Base-by-base conservation (phyloP, 2,329 filamentous ascomycete genomes). In the Trichoderma arundinaceum region DNA sequence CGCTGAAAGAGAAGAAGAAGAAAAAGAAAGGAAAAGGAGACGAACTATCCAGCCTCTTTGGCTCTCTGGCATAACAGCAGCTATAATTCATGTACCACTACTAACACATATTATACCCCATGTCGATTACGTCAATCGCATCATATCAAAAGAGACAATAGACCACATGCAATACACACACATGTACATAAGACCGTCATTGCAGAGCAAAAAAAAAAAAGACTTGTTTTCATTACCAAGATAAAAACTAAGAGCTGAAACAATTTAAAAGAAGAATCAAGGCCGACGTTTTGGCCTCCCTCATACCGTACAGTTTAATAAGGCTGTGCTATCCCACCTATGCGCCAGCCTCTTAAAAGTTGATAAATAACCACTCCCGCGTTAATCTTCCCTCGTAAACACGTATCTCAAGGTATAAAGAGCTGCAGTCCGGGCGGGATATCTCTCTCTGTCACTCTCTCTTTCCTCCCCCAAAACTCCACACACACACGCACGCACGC, bases 21-120 rank as follows among this genome's bases (percentile, higher is more conserved):
- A 88, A 85, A 76, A 87, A 82, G 71, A 84, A 82, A 64, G 85
- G 80, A 69, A 84, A 80, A 43, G 80, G 81, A 6, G 87, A 93
- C 73, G 89, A 86, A 48, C 90, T 94, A 64, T 91, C 93, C 68
- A 88, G 88, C 72, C 77, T 94, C 28, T 95, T 95, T 72, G 83
- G 82, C 60, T 84, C 84, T 9, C 76, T 92, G 13, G 17, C 53
- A 8, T 65, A 41, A 51, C n/a, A 57, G 33, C 9, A 43, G 22
- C 43, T 8, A 6, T 15, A 2, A 32, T 44, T 61, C 19, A 46
- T 3, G 7, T 2, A 38, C 7, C 6, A 38, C 35, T 7, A 46
- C n/a, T 44, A 33, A 44, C 7, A 3, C 22, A 22, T 38, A 43
- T 51, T 33, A 19, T 60, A 48, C 39, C 48, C 46, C 54, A 46